Conservation (phyloP, 768 basidiomycete species). For the Scleroderma bovista region DNA sequence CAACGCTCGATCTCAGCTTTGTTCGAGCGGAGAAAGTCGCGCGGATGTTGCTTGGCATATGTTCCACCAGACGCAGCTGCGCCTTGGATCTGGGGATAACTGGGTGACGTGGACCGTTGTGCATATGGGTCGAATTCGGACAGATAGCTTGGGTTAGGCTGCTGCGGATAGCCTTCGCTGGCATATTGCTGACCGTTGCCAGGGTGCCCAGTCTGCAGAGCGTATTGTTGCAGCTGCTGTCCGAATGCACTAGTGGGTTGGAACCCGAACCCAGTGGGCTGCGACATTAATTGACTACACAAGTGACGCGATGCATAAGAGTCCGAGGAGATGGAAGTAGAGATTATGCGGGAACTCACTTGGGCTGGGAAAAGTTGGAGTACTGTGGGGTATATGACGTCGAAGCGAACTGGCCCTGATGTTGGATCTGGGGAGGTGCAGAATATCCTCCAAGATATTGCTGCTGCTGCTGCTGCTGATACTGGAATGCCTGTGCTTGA, state of each 20-base stretch:
- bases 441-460: conserved; percentile 12
- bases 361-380: conserved; percentile 8
- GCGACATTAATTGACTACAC: conserved; percentile 27
- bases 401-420: conserved; percentile 19
- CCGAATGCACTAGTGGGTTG: conserved; percentile 54
- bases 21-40: conserved; percentile 59
- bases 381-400: conserved; percentile 22
- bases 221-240: conserved; percentile 41
- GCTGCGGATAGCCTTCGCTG: conserved; percentile 23
- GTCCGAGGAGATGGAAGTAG: conserved; percentile 1
- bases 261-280: conserved; percentile 31
- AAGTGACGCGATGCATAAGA: conserved; percentile 3
- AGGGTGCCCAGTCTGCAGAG: conserved; percentile 12
- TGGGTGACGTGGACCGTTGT: conserved; percentile 12
- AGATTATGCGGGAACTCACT: conserved; percentile 7
- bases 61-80: conserved; percentile 11
- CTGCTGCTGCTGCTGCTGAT: conserved; percentile 27
- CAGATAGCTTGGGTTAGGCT: conserved; percentile 21
- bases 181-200: conserved; percentile 24
- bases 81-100: neutral
- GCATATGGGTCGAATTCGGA: conserved; percentile 40
- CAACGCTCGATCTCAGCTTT: conserved; percentile 67
- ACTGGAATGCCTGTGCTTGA: conserved; percentile 32
- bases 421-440: conserved; percentile 15
- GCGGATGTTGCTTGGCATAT: conserved; percentile 50